Evolutionary conservation across 352 stramenopile genomes (phyloP).

Genomic region (Elongisporangium anandrum): DNA sequence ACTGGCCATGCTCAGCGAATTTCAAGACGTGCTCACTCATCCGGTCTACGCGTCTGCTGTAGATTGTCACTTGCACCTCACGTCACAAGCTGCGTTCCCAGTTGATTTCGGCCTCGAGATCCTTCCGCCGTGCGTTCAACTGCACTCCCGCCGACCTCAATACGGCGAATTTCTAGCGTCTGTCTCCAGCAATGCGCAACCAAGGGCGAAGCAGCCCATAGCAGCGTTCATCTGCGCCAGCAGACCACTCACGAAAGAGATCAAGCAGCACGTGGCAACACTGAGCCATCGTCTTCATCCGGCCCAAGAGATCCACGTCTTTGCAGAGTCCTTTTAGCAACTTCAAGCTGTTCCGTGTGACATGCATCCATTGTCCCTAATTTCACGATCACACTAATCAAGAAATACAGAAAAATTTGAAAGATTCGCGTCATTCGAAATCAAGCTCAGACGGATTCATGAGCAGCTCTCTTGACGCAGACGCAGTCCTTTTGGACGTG

Average conservation of each 20-base stretch:
- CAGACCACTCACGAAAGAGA: constrained; percentile 8
- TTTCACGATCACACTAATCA: not conserved
- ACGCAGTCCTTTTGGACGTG: not conserved
- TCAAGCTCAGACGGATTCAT: not conserved
- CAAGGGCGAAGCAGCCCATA: not conserved
- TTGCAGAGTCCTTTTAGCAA: constrained; percentile 22
- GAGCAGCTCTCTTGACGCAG: not conserved
- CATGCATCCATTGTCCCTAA: not conserved
- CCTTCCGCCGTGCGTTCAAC: not conserved
- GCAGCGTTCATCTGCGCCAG: constrained; percentile 23
- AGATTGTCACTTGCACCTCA: constrained; percentile 18
- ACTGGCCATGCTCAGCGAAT: constrained; percentile 15
- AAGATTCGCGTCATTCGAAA: not conserved
- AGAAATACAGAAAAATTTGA: not conserved
- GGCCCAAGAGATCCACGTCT: constrained; percentile 14
- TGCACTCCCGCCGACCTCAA: constrained; percentile 9
- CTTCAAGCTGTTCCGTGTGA: not conserved
- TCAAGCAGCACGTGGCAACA: constrained; percentile 19
- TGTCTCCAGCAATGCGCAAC: not conserved
- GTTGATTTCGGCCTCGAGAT: not conserved
- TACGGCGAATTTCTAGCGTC: constrained; percentile 6
- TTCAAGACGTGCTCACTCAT: constrained; percentile 17
- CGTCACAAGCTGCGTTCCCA: not conserved
- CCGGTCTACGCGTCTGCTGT: constrained; percentile 1
- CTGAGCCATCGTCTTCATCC: not conserved